Evolutionary conservation across 2,329 filamentous ascomycete genomes (phyloP), one percentile per base, ranked within the genome.

Genomic region (Colletotrichum viniferum): DNA sequence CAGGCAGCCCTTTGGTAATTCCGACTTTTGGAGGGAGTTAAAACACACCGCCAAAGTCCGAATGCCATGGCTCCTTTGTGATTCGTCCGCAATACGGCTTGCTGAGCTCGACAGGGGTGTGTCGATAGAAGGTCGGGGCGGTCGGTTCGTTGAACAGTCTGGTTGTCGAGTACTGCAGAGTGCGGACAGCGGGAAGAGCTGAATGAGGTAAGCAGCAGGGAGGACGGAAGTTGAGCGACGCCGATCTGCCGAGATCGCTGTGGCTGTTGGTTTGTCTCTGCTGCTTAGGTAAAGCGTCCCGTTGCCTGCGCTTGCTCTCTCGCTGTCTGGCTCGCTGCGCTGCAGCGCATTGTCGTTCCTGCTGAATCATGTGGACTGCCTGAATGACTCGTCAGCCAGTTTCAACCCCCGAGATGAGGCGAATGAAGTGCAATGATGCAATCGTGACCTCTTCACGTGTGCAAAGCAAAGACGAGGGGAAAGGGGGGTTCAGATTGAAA

Each of bases 11-110:
- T 65, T 73, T 73, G 69, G 56, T 48, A 76, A 69, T 36, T 60
- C 73, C 69, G 73, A 64, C 62, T 36, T 34, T 30, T 36, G 16
- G 14, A 34, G 58, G 34, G 58, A 68, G 69, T 64, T 68, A 65
- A 73, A 73, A 76, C 73, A 73, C 73, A 76, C 73, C 69, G 73
- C 73, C 69, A 73, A 76, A 73, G 48, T 73, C 69, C 63, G 73
- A 60, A 73, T 64, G 32, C 73, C 56, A 64, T 21, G 21, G 21
- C n/a, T 24, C 55, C 63, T 48, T 68, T 18, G 34, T 73, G 69
- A 76, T 76, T 76, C 69, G 73, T 65, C 73, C 43, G 48, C 32
- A 28, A 43, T 69, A 73, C 69, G 73, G 38, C 73, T 67, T 34
- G 32, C 30, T 32, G 55, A 48, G 30, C 13, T 16, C n/a, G 16